Evolutionary conservation across 2,329 filamentous ascomycete species (phyloP).

Genomic region (Penicillium sp.): DNA sequence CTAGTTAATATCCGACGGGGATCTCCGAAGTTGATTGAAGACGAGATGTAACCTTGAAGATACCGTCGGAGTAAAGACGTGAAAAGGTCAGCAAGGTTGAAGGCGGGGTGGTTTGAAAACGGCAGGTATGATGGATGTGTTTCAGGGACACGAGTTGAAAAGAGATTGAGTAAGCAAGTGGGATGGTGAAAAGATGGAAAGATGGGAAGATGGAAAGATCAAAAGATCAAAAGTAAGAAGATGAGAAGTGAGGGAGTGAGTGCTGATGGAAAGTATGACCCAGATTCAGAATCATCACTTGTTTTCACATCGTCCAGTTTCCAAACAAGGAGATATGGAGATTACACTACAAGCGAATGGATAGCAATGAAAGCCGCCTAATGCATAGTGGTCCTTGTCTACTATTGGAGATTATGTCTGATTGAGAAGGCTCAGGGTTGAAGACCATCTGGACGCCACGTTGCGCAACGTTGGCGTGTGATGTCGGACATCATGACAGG

Average conservation of each 20-base stretch:
- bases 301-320: neutral
- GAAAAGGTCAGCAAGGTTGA: neutral
- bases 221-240: neutral
- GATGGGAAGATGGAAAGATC: neutral
- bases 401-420: neutral
- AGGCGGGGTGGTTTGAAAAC: too few relatives aligned
- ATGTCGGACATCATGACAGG: neutral
- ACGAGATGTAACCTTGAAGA: too few relatives aligned
- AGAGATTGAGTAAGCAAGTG: neutral
- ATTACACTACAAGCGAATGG: neutral
- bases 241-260: neutral
- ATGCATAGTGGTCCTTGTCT: neutral
- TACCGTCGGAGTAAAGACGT: too few relatives aligned
- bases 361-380: neutral
- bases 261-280: neutral
- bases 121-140: too few relatives aligned
- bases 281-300: neutral
- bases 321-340: neutral
- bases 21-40: too few relatives aligned
- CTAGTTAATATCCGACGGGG: too few relatives aligned
- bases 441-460: neutral
- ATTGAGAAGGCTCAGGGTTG: neutral
- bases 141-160: too few relatives aligned
- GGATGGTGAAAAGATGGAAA: neutral
- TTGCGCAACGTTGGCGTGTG: neutral